Conservation (phyloP, 2,329 filamentous ascomycete genomes). For the Graphilbum sp. region DNA sequence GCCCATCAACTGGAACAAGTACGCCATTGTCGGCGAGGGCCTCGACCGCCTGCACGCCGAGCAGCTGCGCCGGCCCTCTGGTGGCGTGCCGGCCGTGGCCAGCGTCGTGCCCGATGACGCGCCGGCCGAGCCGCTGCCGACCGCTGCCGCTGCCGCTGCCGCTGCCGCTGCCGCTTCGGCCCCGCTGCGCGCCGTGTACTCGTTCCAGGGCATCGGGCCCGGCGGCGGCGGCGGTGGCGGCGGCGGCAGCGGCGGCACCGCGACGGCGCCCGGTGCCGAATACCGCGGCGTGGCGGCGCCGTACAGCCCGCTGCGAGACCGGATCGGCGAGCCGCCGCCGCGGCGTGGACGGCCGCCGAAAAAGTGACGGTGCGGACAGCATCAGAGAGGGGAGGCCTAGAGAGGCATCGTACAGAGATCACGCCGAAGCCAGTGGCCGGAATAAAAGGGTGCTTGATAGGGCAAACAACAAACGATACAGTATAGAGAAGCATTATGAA, state of each 20-base stretch:
- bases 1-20: slow-evolving; percentile 88
- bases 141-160: neutral
- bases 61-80: slow-evolving; percentile 49
- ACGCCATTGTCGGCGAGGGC: slow-evolving; percentile 72
- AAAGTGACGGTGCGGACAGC: neutral
- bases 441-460: too few relatives aligned
- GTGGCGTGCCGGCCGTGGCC: slow-evolving; percentile 30
- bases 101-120: neutral
- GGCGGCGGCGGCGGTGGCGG: slow-evolving; percentile 26
- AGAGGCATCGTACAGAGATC: neutral
- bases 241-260: slow-evolving; percentile 27
- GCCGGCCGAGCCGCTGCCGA: too few relatives aligned
- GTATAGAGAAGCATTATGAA: too few relatives aligned
- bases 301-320: slow-evolving; percentile 37
- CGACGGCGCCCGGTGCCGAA: slow-evolving; percentile 15
- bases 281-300: slow-evolving; percentile 38
- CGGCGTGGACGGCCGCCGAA: neutral
- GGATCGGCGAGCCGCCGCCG: slow-evolving; percentile 13
- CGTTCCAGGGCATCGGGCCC: neutral
- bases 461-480: too few relatives aligned
- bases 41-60: slow-evolving; percentile 74
- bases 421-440: too few relatives aligned
- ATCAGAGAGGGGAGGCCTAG: too few relatives aligned
- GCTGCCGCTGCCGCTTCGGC: slow-evolving; percentile 10
- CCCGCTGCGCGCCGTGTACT: neutral